A percentile compares a stretch with the other conserved stretches of the same genome.
phyloP scores from a whole-genome alignment of 2,329 filamentous ascomycete species.

The Zarea fungicola region DNA sequence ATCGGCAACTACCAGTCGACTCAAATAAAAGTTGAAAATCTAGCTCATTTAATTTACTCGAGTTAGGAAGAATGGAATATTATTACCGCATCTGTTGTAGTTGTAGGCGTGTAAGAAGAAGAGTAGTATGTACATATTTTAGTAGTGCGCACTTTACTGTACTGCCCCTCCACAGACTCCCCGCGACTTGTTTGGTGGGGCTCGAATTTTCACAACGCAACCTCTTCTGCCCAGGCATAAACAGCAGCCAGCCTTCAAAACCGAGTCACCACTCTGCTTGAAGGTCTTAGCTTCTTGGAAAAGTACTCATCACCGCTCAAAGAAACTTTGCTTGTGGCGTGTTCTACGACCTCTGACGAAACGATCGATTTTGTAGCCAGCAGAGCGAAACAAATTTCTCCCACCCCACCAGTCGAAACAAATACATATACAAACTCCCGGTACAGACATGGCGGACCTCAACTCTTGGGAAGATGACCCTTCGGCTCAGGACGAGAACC shows the following conservation, averaged over 20 bases:
- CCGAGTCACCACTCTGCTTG: conserved; percentile 5
- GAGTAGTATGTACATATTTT: no score
- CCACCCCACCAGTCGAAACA: conserved; percentile 4
- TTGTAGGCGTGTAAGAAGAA: no score
- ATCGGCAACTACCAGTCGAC: no score
- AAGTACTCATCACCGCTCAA: neutral
- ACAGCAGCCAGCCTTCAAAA: conserved; percentile 8
- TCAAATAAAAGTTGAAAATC: no score
- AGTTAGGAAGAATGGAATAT: no score
- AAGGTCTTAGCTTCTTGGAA: neutral
- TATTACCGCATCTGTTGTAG: no score
- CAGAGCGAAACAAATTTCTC: conserved; percentile 1
- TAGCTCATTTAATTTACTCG: no score
- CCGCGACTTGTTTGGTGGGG: conserved; percentile 32
- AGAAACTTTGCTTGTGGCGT: neutral
- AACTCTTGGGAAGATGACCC: conserved; percentile 95
- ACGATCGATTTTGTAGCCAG: neutral
- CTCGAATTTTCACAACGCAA: conserved; percentile 35
- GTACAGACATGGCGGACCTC: conserved; percentile 69
- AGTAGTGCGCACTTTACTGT: conserved; percentile 13
- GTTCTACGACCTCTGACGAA: neutral
- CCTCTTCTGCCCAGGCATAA: conserved; percentile 20
- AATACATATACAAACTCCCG: neutral
- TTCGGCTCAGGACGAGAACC: conserved; percentile 68
- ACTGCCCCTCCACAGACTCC: conserved; percentile 21